A percentile compares a stretch with the other conserved stretches of the same genome.
phyloP scores from a whole-genome alignment of 2,329 filamentous ascomycete genomes.

The Nemania sp. region DNA sequence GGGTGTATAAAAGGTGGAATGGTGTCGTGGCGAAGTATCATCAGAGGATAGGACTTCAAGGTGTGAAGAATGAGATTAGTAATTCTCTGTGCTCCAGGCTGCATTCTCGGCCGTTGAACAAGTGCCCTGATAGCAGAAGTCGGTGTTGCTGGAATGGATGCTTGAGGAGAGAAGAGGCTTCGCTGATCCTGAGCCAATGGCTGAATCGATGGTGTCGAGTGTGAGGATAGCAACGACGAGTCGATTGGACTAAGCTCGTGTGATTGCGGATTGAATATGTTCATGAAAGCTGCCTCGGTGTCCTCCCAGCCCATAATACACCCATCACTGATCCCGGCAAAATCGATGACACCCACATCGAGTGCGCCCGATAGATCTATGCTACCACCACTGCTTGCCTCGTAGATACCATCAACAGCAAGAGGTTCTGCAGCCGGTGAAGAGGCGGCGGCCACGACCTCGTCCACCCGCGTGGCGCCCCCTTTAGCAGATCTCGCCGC shows the following conservation, averaged over 20 bases:
- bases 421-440: not conserved
- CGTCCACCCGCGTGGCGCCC: no score
- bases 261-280: no score
- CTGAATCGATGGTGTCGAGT: not conserved
- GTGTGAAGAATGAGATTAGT: not conserved
- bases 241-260: no score
- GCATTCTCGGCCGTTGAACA: not conserved
- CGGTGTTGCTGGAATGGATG: not conserved
- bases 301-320: no score
- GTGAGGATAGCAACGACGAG: no score
- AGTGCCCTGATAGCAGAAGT: not conserved
- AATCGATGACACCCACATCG: not conserved
- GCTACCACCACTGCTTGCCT: not conserved
- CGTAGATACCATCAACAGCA: not conserved
- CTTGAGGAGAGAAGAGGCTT: not conserved
- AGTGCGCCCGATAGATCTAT: not conserved
- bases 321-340: no score
- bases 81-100: not conserved
- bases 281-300: no score
- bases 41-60: slow-evolving; percentile 35
- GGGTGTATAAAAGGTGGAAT: slow-evolving; percentile 50
- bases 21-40: slow-evolving; percentile 43
- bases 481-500: not conserved
- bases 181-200: not conserved
- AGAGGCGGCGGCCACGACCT: not conserved